These are phyloP conservation scores for Wickerhamiella parazyma DNA, from an alignment of 805 yeast genomes.

Conservation along the genomic window DNA sequence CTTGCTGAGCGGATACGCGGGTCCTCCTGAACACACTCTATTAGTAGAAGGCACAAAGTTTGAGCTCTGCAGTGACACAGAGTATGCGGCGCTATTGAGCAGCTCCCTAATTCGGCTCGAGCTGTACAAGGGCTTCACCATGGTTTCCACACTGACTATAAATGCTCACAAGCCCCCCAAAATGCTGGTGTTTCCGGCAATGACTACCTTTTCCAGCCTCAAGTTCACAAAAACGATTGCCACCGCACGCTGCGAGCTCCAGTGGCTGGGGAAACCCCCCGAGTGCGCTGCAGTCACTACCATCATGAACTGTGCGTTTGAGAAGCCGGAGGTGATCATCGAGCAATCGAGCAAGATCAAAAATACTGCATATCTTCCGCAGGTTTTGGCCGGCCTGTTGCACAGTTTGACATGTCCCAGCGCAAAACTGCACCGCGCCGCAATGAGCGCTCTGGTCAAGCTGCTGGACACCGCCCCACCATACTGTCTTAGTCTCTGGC, in stretches of 20 bases:
- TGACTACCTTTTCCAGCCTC: constrained; percentile 1
- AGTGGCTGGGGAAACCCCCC: not conserved
- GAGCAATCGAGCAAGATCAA: not conserved
- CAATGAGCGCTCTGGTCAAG: not conserved
- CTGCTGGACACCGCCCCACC: not conserved
- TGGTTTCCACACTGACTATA: not conserved
- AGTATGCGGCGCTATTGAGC: too few relatives aligned
- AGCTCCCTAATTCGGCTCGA: not conserved
- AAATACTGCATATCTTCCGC: not conserved
- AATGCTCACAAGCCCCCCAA: not conserved
- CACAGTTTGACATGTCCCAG: not conserved
- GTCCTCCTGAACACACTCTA: too few relatives aligned
- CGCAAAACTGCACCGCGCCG: not conserved
- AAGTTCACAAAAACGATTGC: constrained; percentile 2
- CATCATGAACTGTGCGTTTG: not conserved
- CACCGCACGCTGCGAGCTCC: not conserved
- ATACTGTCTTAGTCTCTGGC: not conserved
- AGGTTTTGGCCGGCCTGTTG: not conserved
- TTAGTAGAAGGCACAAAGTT: too few relatives aligned
- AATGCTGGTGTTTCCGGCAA: not conserved
- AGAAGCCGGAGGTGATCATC: not conserved
- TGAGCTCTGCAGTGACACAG: too few relatives aligned
- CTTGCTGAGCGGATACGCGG: too few relatives aligned
- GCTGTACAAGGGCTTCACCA: not conserved
- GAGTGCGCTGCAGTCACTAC: not conserved